Evolutionary conservation across 345 rosid species (phyloP).

Genomic region (Salix brachista): DNA sequence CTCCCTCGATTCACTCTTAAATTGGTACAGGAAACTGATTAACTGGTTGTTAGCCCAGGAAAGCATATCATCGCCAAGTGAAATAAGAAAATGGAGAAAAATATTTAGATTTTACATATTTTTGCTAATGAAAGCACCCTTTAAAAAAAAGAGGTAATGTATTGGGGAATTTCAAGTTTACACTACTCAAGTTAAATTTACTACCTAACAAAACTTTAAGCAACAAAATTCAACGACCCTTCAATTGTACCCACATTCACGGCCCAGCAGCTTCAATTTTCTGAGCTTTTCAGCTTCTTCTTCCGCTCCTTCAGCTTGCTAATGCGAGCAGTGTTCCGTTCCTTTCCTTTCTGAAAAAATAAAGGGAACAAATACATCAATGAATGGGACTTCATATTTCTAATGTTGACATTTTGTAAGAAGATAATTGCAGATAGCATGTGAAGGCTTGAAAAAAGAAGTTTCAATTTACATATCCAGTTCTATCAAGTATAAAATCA

Average conservation of each 20-base stretch:
- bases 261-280: background rate
- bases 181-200: too few species aligned
- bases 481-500: background rate
- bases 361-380: background rate
- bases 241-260: constrained; percentile 17
- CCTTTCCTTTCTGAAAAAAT: constrained; percentile 39
- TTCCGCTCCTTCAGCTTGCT: constrained; percentile 56
- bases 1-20: too few species aligned
- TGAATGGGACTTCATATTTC: background rate
- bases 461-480: background rate
- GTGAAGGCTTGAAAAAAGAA: background rate
- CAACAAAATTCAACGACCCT: background rate
- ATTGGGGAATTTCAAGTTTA: too few species aligned
- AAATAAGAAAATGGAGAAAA: too few species aligned
- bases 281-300: constrained; percentile 28
- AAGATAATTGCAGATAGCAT: background rate
- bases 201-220: background rate
- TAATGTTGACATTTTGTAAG: background rate
- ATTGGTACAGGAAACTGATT: too few species aligned
- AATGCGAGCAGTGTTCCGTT: constrained; percentile 35
- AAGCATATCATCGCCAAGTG: too few species aligned
- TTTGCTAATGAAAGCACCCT: too few species aligned
- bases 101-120: too few species aligned
- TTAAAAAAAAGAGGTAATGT: too few species aligned
- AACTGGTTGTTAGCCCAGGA: too few species aligned